A percentile compares a stretch with the other conserved stretches of the same genome.
Conservation (phyloP, 2,329 filamentous ascomycete species). For the Capronia epimyces region DNA sequence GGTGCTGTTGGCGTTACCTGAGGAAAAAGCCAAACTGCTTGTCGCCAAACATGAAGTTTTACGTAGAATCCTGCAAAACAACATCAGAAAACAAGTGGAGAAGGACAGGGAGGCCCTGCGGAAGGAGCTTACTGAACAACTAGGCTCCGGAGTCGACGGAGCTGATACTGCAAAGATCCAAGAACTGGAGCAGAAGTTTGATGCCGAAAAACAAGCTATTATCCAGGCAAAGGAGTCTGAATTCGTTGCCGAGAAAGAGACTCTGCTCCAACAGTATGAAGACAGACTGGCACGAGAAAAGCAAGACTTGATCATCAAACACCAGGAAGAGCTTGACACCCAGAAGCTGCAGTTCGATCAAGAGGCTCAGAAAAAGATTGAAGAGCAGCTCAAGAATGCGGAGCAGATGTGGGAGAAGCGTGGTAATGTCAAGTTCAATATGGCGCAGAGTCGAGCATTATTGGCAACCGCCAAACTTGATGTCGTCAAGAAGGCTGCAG, state of each 20-base stretch:
- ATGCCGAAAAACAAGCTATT: conserved; percentile 21
- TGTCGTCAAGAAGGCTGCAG: conserved; percentile 73
- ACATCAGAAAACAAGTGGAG: conserved; percentile 46
- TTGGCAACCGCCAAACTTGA: conserved; percentile 65
- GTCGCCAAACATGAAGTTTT: conserved; percentile 47
- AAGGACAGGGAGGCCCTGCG: conserved; percentile 35
- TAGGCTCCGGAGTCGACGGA: conserved; percentile 6
- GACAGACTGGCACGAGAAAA: conserved; percentile 38
- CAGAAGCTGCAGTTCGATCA: conserved; percentile 53
- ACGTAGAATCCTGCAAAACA: conserved; percentile 50
- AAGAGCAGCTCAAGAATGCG: conserved; percentile 45
- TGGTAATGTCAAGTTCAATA: conserved; percentile 67
- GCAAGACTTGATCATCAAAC: conserved; percentile 41
- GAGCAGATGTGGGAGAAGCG: conserved; percentile 67
- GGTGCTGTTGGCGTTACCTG: conserved; percentile 41
- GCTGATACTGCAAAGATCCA: conserved; percentile 8
- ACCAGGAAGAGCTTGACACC: conserved; percentile 56
- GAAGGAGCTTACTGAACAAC: conserved; percentile 32
- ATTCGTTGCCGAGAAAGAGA: conserved; percentile 36
- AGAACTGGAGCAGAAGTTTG: conserved; percentile 22
- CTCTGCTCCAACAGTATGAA: conserved; percentile 36
- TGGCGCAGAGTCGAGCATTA: conserved; percentile 65
- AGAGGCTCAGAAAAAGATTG: conserved; percentile 37
- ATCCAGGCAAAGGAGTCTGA: conserved; percentile 41
- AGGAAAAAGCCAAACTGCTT: conserved; percentile 48